Evolutionary conservation across 148 eudicot genomes (phyloP), one percentile per base, ranked within the genome.

Genomic region (Agrostemma githago): DNA sequence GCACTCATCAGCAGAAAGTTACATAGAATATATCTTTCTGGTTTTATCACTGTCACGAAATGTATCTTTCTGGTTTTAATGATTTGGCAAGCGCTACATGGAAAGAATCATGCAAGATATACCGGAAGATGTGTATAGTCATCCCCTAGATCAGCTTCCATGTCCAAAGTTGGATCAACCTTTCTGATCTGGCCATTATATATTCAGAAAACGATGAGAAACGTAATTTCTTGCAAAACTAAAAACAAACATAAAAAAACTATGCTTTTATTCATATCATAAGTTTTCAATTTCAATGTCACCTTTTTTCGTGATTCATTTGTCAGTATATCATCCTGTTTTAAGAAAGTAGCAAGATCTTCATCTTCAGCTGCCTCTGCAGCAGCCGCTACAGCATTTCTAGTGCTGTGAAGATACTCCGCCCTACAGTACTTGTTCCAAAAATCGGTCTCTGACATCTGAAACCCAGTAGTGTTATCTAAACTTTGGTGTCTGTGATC

Each of bases 341-440:
- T 95, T 72, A 95, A 81, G 79, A 95, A 95, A 53, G 90, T 88
- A 73, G 88, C 88, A 75, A 95, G 95, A 62, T 90, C 93, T 81
- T 92, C 98, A 82, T 95, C 98, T 79, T 89, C 93, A 79, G 96
- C 98, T 78, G 97, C 98, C 80, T 95, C 98, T 19, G 97, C 98
- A 57, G 98, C 98, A 61, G 98, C 98, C 79, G 97, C 96, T 80
- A 85, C 82, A 59, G 93, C 82, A 81, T 95, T 95, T 75, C 84
- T 95, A 54, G 92, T 92, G 76, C 98, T 88, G 77, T 92, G 98
- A 66, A 95, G 90, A 79, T 89, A 95, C 84, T 95, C 96, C 37
- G 98, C 98, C 84, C 91, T 87, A 76, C 92, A 92, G 79, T 95
- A 95, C 82, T 95, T 95, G 65, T 87, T 87, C 98, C 98, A 95